Conservation (phyloP, 495 filamentous ascomycete species). For the Penicillium desertorum region DNA sequence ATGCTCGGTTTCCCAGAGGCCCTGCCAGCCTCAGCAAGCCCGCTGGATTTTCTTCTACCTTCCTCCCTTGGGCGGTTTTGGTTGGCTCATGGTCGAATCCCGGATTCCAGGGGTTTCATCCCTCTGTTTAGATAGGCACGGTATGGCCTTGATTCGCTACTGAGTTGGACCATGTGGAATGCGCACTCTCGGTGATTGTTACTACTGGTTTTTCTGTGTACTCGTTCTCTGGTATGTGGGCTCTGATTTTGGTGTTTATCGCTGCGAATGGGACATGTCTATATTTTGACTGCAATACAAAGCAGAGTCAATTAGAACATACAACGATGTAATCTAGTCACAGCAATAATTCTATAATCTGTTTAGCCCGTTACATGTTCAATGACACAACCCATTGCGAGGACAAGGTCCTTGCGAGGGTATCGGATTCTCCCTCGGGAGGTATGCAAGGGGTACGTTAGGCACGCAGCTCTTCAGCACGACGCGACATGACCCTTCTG, state of each 20-base stretch:
- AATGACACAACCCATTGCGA: too few relatives aligned
- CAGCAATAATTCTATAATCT: too few relatives aligned
- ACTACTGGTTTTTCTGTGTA: neutral
- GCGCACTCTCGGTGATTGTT: neutral
- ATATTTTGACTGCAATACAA: neutral
- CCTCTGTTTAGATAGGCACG: neutral
- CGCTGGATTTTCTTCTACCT: neutral
- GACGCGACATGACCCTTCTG: too few relatives aligned
- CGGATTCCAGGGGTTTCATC: slow-evolving; percentile 21
- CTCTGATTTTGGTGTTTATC: neutral
- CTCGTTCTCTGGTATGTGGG: slow-evolving; percentile 9
- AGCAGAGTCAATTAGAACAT: neutral
- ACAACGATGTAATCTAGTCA: too few relatives aligned
- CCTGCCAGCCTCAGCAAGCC: neutral
- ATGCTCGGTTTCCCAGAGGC: neutral
- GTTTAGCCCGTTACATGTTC: too few relatives aligned
- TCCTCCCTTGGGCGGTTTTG: slow-evolving; percentile 8
- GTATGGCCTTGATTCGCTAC: neutral
- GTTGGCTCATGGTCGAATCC: slow-evolving; percentile 1
- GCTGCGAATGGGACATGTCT: neutral
- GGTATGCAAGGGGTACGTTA: slow-evolving; percentile 4
- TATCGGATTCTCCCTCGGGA: neutral
- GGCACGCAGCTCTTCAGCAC: neutral
- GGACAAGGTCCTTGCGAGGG: neutral
- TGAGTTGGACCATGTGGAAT: slow-evolving; percentile 8